Evolutionary conservation across 202 grass and related monocot genomes (phyloP), one percentile per base, ranked within the genome.

Genomic region (Bolboschoenoplectus hybrid): DNA sequence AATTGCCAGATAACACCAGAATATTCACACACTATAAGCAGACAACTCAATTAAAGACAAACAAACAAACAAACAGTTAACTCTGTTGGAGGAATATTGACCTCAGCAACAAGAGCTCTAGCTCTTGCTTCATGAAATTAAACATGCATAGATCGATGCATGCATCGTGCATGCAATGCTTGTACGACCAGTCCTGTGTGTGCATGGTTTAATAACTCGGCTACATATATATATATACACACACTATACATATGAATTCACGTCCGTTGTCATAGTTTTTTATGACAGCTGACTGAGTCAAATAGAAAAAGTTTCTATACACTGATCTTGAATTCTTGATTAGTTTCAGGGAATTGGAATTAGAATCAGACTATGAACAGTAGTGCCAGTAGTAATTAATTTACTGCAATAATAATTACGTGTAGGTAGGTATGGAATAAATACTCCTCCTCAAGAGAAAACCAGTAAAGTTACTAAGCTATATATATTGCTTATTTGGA

Each of bases 151-250:
- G 26, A 26, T 26, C 26, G 35, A 79, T 60, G 35, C 41, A 32
- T 86, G 81, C 68, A 82, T 75, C 74, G 63, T 65, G 53, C 83
- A 83, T 32, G 20, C 64, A 47, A 51, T 17, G 82, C 16, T 72
- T 17, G 45, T 47, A 68, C 53, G 16, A 16, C 1, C 36, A 19
- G 11, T 6, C 34, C 75, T 13, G 26, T 79, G 57, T 79, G 74
- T 41, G 51, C 74, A 55, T 56, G 73, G 20, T 6, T 76, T 52
- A 5, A 55, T 16, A 76, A 26, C 14, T 79, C 50, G 12, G 32
- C 51, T 57, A 57, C 74, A 58, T 41, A 79, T 6, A 26, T 26
- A 26, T 26, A 26, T 0, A 26, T 0, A 26, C 26, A 26, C 26
- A 26, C 26, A 26, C 26, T 26, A 26, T 26, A 26, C 26, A 26